phyloP scores from a whole-genome alignment of 148 eudicot species.

The Persicaria maculosa region DNA sequence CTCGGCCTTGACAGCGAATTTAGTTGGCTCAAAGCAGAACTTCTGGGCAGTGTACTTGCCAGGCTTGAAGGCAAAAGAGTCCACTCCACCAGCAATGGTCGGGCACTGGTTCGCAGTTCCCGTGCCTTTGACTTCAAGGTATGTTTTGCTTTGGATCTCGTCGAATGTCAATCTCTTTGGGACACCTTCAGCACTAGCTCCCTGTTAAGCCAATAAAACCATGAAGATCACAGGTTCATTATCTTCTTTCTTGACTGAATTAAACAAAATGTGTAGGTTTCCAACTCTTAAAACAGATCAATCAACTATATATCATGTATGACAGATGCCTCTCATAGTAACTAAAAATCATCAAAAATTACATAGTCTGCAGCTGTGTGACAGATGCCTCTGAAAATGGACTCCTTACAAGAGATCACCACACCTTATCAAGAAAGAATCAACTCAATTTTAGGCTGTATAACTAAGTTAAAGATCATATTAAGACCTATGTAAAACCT shows the following conservation, averaged over 20 bases:
- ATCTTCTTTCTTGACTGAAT: neutral
- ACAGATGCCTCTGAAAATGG: too few species aligned
- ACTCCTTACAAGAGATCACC: too few species aligned
- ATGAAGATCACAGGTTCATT: neutral
- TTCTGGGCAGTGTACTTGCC: slow-evolving; percentile 93
- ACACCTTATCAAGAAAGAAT: too few species aligned
- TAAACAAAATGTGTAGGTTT: too few species aligned
- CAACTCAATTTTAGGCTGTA: too few species aligned
- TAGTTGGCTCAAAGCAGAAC: slow-evolving; percentile 90
- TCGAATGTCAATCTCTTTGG: slow-evolving; percentile 83
- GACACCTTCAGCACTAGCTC: slow-evolving; percentile 82
- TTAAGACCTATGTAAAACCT: too few species aligned
- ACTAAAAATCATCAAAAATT: too few species aligned
- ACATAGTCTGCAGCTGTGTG: too few species aligned
- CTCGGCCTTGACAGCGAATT: slow-evolving; percentile 89
- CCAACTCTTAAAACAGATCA: too few species aligned
- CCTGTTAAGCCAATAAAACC: slow-evolving; percentile 30
- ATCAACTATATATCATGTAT: too few species aligned
- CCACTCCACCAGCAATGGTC: slow-evolving; percentile 58
- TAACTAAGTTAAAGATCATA: too few species aligned
- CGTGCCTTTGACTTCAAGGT: slow-evolving; percentile 90
- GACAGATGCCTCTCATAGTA: too few species aligned
- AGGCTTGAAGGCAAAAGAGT: slow-evolving; percentile 69
- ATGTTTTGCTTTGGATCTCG: slow-evolving; percentile 95
- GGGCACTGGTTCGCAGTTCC: slow-evolving; percentile 99